Conservation (phyloP, 2,329 filamentous ascomycete species). For the Diplodia corticola region DNA sequence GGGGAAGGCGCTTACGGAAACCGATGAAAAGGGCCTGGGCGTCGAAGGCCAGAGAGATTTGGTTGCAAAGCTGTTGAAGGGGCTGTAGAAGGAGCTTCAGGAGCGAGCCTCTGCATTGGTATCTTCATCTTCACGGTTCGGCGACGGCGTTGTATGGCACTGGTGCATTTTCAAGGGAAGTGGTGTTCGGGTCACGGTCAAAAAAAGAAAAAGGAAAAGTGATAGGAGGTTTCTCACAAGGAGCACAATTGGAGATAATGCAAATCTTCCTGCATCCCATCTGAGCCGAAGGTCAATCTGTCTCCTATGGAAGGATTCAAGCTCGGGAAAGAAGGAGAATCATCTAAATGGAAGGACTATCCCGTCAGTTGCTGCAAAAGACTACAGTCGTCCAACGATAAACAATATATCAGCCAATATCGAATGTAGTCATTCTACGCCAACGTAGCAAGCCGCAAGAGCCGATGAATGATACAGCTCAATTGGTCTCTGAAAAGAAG, state of each 20-base stretch:
- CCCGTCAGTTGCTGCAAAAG: no score
- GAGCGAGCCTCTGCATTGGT: background rate
- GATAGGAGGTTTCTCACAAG: background rate
- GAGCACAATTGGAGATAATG: background rate
- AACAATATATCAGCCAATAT: no score
- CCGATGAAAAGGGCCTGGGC: conserved; percentile 67
- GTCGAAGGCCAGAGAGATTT: conserved; percentile 70
- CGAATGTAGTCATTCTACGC: no score
- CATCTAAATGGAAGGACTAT: no score
- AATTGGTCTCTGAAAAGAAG: background rate
- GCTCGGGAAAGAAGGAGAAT: background rate
- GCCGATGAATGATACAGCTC: background rate
- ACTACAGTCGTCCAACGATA: no score
- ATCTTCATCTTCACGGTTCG: background rate
- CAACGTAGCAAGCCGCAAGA: no score
- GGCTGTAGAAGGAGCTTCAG: conserved; percentile 36
- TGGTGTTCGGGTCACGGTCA: background rate
- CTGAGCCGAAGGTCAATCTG: background rate
- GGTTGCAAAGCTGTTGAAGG: conserved; percentile 66
- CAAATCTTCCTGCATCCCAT: background rate
- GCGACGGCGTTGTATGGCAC: background rate
- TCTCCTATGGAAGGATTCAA: background rate
- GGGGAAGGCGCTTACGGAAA: conserved; percentile 73
- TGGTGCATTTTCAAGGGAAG: background rate
- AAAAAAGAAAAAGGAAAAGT: background rate